Conservation (phyloP, 768 basidiomycete species). For the Tricholoma bakamatsutake region DNA sequence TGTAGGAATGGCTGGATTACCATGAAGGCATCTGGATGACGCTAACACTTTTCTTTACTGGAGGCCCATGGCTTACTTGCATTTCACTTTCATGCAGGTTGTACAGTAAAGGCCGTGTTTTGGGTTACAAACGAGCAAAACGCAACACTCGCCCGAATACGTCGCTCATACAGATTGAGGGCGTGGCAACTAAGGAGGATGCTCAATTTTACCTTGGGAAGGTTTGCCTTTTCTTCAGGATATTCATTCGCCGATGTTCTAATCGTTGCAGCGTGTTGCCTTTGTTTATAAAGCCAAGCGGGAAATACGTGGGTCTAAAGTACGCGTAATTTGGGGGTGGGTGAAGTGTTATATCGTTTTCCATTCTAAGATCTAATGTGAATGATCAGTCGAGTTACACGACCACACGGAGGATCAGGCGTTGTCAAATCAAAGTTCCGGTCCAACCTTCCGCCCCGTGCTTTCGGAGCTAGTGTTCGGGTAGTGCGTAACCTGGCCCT, state of each 20-base stretch:
- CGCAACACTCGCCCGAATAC: conserved; percentile 95
- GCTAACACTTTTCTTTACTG: neutral
- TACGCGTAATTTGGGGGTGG: conserved; percentile 98
- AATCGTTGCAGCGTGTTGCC: conserved; percentile 69
- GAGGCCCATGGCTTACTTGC: neutral
- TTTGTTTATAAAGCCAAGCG: conserved; percentile 98
- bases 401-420: conserved; percentile 90
- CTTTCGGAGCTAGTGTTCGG: conserved; percentile 90
- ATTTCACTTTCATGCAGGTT: conserved; percentile 48
- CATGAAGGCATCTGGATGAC: conserved; percentile 16
- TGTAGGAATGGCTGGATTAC: conserved; percentile 42
- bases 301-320: conserved; percentile 89
- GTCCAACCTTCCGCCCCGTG: conserved; percentile 89
- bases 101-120: conserved; percentile 93
- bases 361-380: neutral
- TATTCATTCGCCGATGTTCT: neutral
- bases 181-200: conserved; percentile 88
- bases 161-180: conserved; percentile 95
- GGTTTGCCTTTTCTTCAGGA: conserved; percentile 42
- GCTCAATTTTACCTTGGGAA: conserved; percentile 99
- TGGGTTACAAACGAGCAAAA: conserved; percentile 98
- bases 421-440: conserved; percentile 97
- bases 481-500: conserved; percentile 52
- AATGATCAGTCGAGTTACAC: conserved; percentile 70
- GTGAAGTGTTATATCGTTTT: conserved; percentile 19